Evolutionary conservation across 345 rosid species (phyloP).

Genomic region (Mangifera indica): DNA sequence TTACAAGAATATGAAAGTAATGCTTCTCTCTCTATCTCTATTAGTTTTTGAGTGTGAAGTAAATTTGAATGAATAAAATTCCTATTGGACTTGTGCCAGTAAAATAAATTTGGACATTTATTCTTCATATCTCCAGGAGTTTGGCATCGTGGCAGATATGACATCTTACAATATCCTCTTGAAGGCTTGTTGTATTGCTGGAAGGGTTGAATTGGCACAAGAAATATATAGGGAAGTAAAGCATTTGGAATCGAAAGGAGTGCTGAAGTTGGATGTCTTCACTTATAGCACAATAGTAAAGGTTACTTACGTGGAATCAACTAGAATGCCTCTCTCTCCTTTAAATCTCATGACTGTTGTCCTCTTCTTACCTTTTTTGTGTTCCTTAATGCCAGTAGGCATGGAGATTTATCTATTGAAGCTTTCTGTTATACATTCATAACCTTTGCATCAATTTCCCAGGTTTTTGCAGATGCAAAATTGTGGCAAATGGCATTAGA

Average conservation of each 20-base stretch:
- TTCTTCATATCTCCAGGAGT: slow-evolving; percentile 48
- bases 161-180: slow-evolving; percentile 85
- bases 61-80: slow-evolving; percentile 4
- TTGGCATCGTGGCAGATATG: slow-evolving; percentile 64
- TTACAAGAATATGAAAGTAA: slow-evolving; percentile 76
- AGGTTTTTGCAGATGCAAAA: slow-evolving; percentile 89
- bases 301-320: slow-evolving; percentile 44
- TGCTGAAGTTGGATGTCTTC: slow-evolving; percentile 72
- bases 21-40: slow-evolving; percentile 19
- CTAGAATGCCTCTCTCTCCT: slow-evolving; percentile 7
- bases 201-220: slow-evolving; percentile 80
- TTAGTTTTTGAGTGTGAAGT: background rate
- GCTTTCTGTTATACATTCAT: slow-evolving; percentile 5
- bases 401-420: background rate
- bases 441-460: slow-evolving; percentile 23
- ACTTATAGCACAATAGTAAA: slow-evolving; percentile 90
- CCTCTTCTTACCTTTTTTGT: background rate
- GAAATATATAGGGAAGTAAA: slow-evolving; percentile 71
- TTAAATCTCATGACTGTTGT: background rate
- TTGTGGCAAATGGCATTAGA: slow-evolving; percentile 84
- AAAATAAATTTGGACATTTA: background rate
- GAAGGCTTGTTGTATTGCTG: slow-evolving; percentile 86
- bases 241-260: slow-evolving; percentile 63
- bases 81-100: background rate
- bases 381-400: background rate